Evolutionary conservation across 2,329 filamentous ascomycete species (phyloP), one percentile per base, ranked within the genome.

Genomic region (Pezicula radicicola): DNA sequence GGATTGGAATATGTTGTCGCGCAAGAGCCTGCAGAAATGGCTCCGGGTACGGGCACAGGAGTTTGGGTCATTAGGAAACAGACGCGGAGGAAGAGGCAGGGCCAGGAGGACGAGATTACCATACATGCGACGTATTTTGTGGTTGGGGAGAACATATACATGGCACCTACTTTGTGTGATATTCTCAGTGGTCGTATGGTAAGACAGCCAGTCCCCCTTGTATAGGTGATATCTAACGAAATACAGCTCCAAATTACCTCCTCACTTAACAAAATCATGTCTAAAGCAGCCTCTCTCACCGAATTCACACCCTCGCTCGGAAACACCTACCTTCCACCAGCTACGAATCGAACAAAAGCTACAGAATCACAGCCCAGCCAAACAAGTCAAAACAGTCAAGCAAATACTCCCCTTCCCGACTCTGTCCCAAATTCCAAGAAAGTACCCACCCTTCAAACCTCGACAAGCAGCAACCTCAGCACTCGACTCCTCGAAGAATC

Each of bases 41-140:
- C 75, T 0, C 81, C 81, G 0, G 81, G 81, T n/a, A 73, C 70
- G 36, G 77, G 77, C 19, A 86, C 83, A 0, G 84, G 83, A 27
- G 82, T 87, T 8, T 88, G 84, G 84, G 80, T 87, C 27, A 85
- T 88, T 59, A 78, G 83, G 62, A 87, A 87, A 72, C 84, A 88
- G 69, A 83, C 78, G 25, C 73, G 84, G 46, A 75, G 79, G 54
- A 84, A 85, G 69, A 72, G 75, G 13, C 72, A 75, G 39, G 73
- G 74, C 5, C 71, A 75, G 13, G 78, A 82, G 25, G 82, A 85
- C 57, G 81, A 85, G 54, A 73, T 87, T 25, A 78, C 69, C 2
- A 74, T 87, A 0, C 78, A 84, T 37, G 73, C 78, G 4, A 77
- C 78, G 2, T 88, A 87, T 63, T 87, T 85, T 61, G 75, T 88